Evolutionary conservation across 495 filamentous ascomycete species (phyloP).

Genomic region (Aspergillus leporis): DNA sequence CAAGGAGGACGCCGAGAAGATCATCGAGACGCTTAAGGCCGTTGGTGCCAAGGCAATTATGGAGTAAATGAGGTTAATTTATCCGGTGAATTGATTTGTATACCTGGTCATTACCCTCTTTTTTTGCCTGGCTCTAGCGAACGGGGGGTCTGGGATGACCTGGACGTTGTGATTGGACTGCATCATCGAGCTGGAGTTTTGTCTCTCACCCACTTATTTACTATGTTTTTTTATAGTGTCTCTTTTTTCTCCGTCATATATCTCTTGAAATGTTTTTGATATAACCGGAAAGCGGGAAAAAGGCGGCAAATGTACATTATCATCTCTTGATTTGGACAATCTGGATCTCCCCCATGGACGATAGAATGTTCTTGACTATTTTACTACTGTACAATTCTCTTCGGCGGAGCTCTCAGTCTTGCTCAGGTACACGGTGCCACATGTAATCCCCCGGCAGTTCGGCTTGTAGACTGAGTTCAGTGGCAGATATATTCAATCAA

Average conservation of each 20-base stretch:
- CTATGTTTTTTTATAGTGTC: slow-evolving; percentile 24
- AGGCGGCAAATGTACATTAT: slow-evolving; percentile 49
- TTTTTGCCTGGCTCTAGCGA: background rate
- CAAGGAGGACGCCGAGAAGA: slow-evolving; percentile 99
- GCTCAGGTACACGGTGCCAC: no score
- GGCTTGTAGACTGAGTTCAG: no score
- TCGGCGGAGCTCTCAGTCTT: background rate
- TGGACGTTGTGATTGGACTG: slow-evolving; percentile 20
- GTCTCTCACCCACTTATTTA: slow-evolving; percentile 19
- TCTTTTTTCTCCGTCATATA: slow-evolving; percentile 25
- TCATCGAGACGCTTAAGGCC: slow-evolving; percentile 87
- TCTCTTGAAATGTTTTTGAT: slow-evolving; percentile 23
- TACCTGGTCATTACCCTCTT: slow-evolving; percentile 2
- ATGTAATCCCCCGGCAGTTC: no score
- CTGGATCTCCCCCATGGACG: slow-evolving; percentile 23
- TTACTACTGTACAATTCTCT: background rate
- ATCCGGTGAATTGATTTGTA: slow-evolving; percentile 11
- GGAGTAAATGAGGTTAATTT: slow-evolving; percentile 61
- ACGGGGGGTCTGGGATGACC: slow-evolving; percentile 10
- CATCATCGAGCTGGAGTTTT: slow-evolving; percentile 31
- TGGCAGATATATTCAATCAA: no score
- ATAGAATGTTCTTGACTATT: background rate
- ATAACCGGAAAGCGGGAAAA: slow-evolving; percentile 23
- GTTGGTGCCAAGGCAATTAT: slow-evolving; percentile 84
- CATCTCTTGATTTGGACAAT: slow-evolving; percentile 39